Evolutionary conservation across 2,329 filamentous ascomycete species (phyloP).

Genomic region (Arthrobotrys sinensis): DNA sequence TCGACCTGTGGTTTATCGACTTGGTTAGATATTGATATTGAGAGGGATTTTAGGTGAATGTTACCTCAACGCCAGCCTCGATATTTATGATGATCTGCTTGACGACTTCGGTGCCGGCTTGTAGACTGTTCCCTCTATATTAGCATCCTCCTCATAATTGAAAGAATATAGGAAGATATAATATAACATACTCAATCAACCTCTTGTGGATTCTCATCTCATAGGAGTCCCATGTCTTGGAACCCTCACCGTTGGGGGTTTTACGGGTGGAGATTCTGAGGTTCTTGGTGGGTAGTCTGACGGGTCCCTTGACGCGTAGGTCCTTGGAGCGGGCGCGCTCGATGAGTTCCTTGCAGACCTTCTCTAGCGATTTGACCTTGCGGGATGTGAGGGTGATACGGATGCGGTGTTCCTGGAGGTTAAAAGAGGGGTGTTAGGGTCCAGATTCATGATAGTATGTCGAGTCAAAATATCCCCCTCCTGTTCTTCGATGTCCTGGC

Average conservation of each 20-base stretch:
- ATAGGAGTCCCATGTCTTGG: constrained; percentile 99
- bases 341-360: constrained; percentile 97
- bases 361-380: constrained; percentile 96
- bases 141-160: constrained; percentile 18
- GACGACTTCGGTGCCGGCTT: constrained; percentile 97
- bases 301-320: constrained; percentile 97
- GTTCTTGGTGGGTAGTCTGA: constrained; percentile 97
- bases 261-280: constrained; percentile 98
- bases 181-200: constrained; percentile 83
- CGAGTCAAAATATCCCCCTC: neutral
- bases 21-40: constrained; percentile 1
- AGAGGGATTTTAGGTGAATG: neutral
- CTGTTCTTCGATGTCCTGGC: constrained; percentile 1
- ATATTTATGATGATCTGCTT: constrained; percentile 98
- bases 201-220: constrained; percentile 99
- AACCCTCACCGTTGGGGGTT: constrained; percentile 99
- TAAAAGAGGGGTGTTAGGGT: neutral
- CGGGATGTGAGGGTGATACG: constrained; percentile 96
- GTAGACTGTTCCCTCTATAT: constrained; percentile 74
- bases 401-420: constrained; percentile 79
- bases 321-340: constrained; percentile 99
- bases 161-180: constrained; percentile 9
- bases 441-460: neutral
- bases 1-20: constrained; percentile 73
- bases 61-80: constrained; percentile 85